phyloP scores from a whole-genome alignment of 2,329 filamentous ascomycete genomes.

The Penicillium janthinellum region DNA sequence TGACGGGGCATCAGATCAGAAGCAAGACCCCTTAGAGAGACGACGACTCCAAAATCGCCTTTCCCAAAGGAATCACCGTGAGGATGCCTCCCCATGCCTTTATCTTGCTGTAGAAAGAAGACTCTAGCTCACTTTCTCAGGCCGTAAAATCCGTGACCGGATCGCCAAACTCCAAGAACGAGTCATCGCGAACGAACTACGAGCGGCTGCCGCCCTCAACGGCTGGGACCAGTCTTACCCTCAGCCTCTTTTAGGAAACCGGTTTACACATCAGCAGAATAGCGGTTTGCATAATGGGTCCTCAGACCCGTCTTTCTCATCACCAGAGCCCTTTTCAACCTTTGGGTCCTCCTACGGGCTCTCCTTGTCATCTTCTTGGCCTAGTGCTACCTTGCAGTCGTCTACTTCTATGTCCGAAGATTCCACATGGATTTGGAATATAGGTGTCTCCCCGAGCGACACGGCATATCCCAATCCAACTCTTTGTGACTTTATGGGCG shows the following conservation, averaged over 20 bases:
- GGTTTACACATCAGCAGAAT: conserved; percentile 9
- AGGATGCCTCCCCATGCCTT: neutral
- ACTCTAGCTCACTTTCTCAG: conserved; percentile 10
- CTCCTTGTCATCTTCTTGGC: conserved; percentile 4
- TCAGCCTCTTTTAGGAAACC: conserved; percentile 11
- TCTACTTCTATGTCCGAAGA: neutral
- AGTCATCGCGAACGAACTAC: conserved; percentile 37
- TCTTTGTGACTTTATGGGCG: neutral
- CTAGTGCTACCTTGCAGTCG: neutral
- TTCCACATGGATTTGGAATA: neutral
- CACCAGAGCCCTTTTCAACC: conserved; percentile 8
- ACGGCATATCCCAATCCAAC: neutral
- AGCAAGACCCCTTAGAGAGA: conserved; percentile 36
- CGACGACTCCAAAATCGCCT: conserved; percentile 36
- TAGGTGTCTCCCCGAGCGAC: neutral
- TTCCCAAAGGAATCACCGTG: conserved; percentile 39
- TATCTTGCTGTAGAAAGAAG: neutral
- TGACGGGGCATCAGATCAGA: conserved; percentile 16
- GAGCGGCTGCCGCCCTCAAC: conserved; percentile 32
- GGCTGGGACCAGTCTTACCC: conserved; percentile 31
- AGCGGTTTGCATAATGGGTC: conserved; percentile 2
- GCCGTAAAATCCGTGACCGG: conserved; percentile 38
- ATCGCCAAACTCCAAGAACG: conserved; percentile 40
- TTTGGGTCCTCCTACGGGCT: conserved; percentile 6
- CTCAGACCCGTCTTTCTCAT: conserved; percentile 1